Base-by-base conservation (phyloP, 371 early-diverging fungal genomes). In the Lichtheimia ornata region DNA sequence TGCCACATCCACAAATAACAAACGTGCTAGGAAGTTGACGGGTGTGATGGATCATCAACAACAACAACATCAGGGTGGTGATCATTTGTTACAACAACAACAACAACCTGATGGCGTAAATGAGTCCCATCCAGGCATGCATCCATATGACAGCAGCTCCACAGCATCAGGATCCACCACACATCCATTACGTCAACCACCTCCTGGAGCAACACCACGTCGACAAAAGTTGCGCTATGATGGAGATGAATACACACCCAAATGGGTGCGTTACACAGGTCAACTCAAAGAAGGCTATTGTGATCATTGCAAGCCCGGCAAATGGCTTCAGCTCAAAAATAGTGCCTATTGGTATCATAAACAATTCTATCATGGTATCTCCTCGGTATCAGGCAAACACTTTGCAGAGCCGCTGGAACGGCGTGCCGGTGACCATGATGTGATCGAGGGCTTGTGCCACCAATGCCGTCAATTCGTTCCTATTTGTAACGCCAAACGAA, bases 311-410 rank as follows among this genome's bases (percentile, higher is more conserved):
- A 65, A 74, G 35, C 91, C 93, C 0, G 93, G 92, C 1, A 89
- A 90, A 71, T 96, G 96, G 95, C 81, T 96, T 18, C 93, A 96
- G 69, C 79, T 96, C 24, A 96, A 96, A 67, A 94, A 94, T 69
- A 91, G 91, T 62, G 96, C 96, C 1, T 96, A 84, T 62, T 96
- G 96, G 96, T 47, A 94, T 65, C 94, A 94, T 74, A 94, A 89
- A 72, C 93, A 94, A 69, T 93, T 91, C 66, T 85, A 77, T 58
- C 71, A 94, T 60, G 94, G 94, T 24, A 91, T 94, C 22, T 93
- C 92, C 15, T 89, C 91, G 0, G 85, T 89, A 13, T 88, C 94
- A 24, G 91, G 94, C 17, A 75, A 83, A 61, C 80, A 82, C 11
- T 94, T 93, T 62, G 63, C 77, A n/a, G 73, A 81, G 14, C 93